Base-by-base conservation (phyloP, 805 yeast species). In the Starmerella tilneyi region DNA sequence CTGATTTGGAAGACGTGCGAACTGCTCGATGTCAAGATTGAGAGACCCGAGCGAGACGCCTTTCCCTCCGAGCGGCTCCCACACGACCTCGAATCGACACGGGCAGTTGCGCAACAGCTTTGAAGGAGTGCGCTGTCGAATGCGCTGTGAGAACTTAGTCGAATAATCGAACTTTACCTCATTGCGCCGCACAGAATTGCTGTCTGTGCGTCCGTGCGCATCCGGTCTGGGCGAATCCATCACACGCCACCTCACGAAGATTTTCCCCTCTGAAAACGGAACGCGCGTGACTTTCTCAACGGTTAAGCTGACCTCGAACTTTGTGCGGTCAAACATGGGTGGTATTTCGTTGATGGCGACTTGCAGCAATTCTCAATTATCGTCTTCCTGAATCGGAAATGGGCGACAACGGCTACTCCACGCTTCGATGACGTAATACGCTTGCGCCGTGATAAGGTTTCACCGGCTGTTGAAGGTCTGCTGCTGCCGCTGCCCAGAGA, bases 231-330 rank as follows among this genome's bases (percentile, higher is more conserved):
- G 39, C 3, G 74, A 65, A 50, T 81, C 85, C 44, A 70, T 68
- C 9, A 83, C 65, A 35, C 67, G 68, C 73, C 88, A 73, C 47
- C 78, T 76, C 16, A 85, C 74, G 51, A 62, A 77, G 54, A 89
- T 77, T 29, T 67, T 59, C 0, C 94, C 94, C 3, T 77, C 67
- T 1, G 80, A 69, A 53, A 83, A 86, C 1, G 97, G 97, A 23
- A 89, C 74, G 56, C 88, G 88, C n/a, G 79, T 72, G 38, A 89
- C 66, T 51, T 84, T 94, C 45, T 74, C 72, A 39, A 86, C 71
- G 15, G 71, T 62, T 23, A 84, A 63, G 17, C 68, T 61, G 32
- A 84, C 68, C 41, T 74, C 65, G 61, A 84, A 88, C 62, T 76
- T 76, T 7, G 84, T 69, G 67, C 46, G 82, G 15, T 44, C 47